Base-by-base conservation (phyloP, 2,329 filamentous ascomycete genomes). In the Calonectria pseudoreteaudii region DNA sequence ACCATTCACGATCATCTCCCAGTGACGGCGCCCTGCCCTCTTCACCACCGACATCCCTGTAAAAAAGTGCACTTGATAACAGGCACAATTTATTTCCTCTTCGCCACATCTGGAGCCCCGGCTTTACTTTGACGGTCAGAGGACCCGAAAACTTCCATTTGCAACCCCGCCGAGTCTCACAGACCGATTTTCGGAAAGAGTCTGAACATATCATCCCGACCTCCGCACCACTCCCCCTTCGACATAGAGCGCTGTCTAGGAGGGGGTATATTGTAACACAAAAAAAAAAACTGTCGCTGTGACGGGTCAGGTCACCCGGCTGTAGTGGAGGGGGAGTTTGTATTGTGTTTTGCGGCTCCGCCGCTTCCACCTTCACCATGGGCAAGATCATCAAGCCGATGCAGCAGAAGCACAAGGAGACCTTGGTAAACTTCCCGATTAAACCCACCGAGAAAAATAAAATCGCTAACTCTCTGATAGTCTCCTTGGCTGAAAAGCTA, bases 401-500 rank as follows among this genome's bases (percentile, higher is more conserved):
- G 86, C 91, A 92, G 85, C 82, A 88, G 74, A 93, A 93, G 86
- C 92, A 93, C 83, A 89, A 88, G 85, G 92, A 93, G 85, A 93
- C 91, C 36, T 81, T 93, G 88, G 92, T 93, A 86, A 84, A 90
- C 74, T 58, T 34, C 18, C 36, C 26, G 23, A 62, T 50, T 28
- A 31, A 31, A 34, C 34, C 31, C 28, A 20, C 6, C 62, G 56
- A 18, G 36, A 3, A 67, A 49, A 38, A 44, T 41, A 66, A 23
- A 38, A 76, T 26, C 50, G 72, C 83, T 84, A 74, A 85, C 79
- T 16, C 56, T 18, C 44, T 38, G 77, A 62, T 79, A 98, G 95
- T 98, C 97, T 84, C 93, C 95, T 78, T 98, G 94, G 89, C 90
- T 98, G 77, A 91, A 93, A 84, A 90, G 93, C 68, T 98, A 96